Conservation (phyloP, 345 rosid genomes). For the Pseudoturritis turrita region DNA sequence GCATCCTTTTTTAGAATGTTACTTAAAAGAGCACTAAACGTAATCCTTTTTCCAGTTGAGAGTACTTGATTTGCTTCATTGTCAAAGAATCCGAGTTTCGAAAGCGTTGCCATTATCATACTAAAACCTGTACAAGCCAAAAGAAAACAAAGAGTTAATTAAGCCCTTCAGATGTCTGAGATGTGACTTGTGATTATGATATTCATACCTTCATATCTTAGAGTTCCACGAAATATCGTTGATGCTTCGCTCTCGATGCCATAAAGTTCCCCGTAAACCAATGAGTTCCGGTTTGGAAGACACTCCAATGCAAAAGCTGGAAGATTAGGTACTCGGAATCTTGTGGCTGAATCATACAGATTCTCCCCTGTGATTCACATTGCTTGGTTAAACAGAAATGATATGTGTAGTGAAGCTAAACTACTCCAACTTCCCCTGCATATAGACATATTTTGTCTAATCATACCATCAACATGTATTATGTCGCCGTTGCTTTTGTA, state of each 20-base stretch:
- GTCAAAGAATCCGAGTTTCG: conserved; percentile 66
- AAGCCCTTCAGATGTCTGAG: background rate
- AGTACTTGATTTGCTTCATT: conserved; percentile 48
- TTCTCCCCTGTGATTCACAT: conserved; percentile 48
- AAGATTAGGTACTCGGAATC: conserved; percentile 62
- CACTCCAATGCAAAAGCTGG: conserved; percentile 97
- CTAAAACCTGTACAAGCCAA: conserved; percentile 56
- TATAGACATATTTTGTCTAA: background rate
- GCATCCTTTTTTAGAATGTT: conserved; percentile 38
- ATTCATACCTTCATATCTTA: conserved; percentile 76
- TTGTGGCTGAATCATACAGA: conserved; percentile 68
- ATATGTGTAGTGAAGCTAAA: background rate
- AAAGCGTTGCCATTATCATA: conserved; percentile 63
- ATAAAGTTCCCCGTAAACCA: conserved; percentile 69
- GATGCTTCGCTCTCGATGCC: conserved; percentile 77
- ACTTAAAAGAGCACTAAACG: conserved; percentile 52
- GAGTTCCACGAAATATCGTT: conserved; percentile 85
- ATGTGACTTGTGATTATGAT: background rate
- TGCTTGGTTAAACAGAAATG: background rate
- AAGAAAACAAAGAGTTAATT: conserved; percentile 1
- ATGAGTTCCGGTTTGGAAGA: conserved; percentile 81
- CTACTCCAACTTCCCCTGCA: background rate
- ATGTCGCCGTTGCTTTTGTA: conserved; percentile 51
- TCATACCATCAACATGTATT: conserved; percentile 62
- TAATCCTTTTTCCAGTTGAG: conserved; percentile 33